phyloP scores from a whole-genome alignment of 2,329 filamentous ascomycete genomes.

The Arthrobotrys entomopaga region DNA sequence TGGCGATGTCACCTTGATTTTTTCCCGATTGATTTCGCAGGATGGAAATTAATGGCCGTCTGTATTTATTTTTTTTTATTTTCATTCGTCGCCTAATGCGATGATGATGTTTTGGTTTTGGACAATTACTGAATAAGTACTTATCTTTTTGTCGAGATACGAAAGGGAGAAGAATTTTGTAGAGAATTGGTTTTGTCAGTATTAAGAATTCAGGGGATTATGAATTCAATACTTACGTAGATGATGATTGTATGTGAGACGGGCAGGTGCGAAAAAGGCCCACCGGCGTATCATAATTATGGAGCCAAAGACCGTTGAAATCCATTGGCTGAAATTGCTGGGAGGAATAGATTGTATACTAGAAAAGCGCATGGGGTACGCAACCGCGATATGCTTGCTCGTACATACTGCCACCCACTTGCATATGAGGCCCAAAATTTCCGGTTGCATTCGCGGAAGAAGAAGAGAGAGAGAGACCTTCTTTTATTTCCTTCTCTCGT shows the following conservation, averaged over 20 bases:
- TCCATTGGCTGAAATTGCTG: conserved; percentile 39
- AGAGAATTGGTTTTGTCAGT: not conserved
- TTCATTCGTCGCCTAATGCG: not conserved
- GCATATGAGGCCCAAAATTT: conserved; percentile 39
- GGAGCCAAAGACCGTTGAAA: not conserved
- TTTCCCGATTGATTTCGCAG: conserved; percentile 8
- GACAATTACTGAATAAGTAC: too few species aligned
- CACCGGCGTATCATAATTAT: not conserved
- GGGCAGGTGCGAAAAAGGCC: not conserved
- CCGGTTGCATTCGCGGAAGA: conserved; percentile 53
- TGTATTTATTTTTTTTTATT: too few species aligned
- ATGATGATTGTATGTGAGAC: not conserved
- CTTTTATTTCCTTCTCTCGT: not conserved
- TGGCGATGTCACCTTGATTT: conserved; percentile 3
- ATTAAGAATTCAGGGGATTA: not conserved
- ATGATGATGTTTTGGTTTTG: not conserved
- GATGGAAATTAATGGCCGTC: conserved; percentile 20
- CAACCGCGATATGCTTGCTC: conserved; percentile 14
- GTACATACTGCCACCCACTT: not conserved
- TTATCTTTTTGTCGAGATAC: not conserved
- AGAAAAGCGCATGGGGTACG: conserved; percentile 6
- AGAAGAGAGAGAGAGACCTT: not conserved
- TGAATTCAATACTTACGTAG: not conserved
- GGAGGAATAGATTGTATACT: conserved; percentile 22
- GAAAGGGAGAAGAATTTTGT: not conserved